phyloP scores from a whole-genome alignment of 2,329 filamentous ascomycete genomes.

The Talaromyces marneffei region DNA sequence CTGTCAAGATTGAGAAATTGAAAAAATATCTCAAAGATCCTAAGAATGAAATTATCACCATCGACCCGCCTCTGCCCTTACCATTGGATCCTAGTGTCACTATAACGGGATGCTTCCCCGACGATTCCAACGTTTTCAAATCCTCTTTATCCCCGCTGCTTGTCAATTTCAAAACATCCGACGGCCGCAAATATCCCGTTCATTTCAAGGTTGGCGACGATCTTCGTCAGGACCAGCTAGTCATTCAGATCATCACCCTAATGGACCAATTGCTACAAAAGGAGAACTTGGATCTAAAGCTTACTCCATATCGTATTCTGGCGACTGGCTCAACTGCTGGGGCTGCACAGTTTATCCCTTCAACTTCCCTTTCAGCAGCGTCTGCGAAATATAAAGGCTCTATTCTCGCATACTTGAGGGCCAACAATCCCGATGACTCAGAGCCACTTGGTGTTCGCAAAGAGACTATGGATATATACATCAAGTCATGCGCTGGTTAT shows the following conservation, averaged over 20 bases:
- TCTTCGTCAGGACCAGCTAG: constrained; percentile 89
- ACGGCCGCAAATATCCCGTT: constrained; percentile 75
- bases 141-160: constrained; percentile 89
- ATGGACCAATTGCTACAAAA: constrained; percentile 96
- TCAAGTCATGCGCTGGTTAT: constrained; percentile 94
- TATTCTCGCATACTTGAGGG: constrained; percentile 74
- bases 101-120: constrained; percentile 72
- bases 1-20: constrained; percentile 74
- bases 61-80: constrained; percentile 80
- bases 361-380: constrained; percentile 75
- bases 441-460: constrained; percentile 82
- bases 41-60: constrained; percentile 76
- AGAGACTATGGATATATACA: constrained; percentile 89
- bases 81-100: constrained; percentile 80
- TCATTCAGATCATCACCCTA: constrained; percentile 93
- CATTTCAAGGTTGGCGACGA: constrained; percentile 98
- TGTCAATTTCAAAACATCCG: constrained; percentile 77
- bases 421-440: constrained; percentile 79
- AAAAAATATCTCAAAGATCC: constrained; percentile 81
- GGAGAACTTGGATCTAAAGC: constrained; percentile 90
- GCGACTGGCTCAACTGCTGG: constrained; percentile 86
- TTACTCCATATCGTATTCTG: constrained; percentile 93
- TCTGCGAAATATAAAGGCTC: constrained; percentile 74
- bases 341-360: constrained; percentile 88
- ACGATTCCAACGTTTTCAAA: constrained; percentile 89